Percentiles rank a stretch among this genome's conserved stretches.
Evolutionary conservation across 768 basidiomycete genomes (phyloP).

Genomic region (Mycena albidolilacea): DNA sequence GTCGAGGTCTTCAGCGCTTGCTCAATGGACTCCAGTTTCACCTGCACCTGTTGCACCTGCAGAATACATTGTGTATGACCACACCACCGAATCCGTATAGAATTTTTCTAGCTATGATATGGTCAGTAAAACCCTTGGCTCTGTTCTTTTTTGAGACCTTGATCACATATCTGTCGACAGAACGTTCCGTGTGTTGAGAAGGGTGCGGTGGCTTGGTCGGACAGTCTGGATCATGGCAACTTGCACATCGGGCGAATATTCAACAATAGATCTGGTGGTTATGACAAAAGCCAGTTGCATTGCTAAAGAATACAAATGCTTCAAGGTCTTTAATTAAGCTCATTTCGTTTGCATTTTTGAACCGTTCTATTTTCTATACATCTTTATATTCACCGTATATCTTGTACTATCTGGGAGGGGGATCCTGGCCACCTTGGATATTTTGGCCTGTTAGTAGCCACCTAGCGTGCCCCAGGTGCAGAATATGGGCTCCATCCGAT

Average conservation of each 20-base stretch:
- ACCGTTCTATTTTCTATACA: too few species aligned
- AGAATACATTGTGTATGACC: constrained; percentile 2
- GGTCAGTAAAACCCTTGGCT: neutral
- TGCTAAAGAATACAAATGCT: too few species aligned
- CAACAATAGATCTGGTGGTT: constrained; percentile 3
- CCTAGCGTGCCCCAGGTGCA: too few species aligned
- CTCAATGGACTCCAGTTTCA: neutral
- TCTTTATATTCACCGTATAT: too few species aligned
- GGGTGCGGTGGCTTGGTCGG: neutral
- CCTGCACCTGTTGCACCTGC: neutral
- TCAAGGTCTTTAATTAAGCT: too few species aligned
- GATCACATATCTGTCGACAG: neutral
- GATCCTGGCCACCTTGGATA: too few species aligned
- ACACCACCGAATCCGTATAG: neutral
- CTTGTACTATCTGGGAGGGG: too few species aligned
- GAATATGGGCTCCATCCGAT: too few species aligned
- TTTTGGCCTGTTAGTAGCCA: too few species aligned
- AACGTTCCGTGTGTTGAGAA: neutral
- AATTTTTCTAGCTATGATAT: neutral
- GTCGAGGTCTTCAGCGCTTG: too few species aligned
- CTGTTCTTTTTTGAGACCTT: neutral
- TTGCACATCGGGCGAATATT: neutral
- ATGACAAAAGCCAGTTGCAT: constrained; percentile 38
- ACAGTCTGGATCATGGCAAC: neutral
- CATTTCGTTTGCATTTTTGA: too few species aligned